phyloP scores from a whole-genome alignment of 2,329 filamentous ascomycete species.

The Lachnellula arida region DNA sequence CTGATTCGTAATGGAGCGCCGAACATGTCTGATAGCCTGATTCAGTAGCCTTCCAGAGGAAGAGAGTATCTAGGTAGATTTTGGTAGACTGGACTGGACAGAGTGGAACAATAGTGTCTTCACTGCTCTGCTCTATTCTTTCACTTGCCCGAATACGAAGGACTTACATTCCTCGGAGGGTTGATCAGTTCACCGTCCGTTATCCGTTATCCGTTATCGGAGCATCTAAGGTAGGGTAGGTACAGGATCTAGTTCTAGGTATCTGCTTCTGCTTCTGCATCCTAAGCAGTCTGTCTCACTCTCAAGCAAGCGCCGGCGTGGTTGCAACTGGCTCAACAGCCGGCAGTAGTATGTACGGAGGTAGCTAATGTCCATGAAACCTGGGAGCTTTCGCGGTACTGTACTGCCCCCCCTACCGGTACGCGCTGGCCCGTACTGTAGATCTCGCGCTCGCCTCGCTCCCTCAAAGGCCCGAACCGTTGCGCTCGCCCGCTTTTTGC shows the following conservation, averaged over 20 bases:
- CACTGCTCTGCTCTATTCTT: background rate
- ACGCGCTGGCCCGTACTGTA: background rate
- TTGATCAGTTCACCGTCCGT: background rate
- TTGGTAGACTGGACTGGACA: background rate
- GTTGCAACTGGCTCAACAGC: background rate
- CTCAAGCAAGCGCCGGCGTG: background rate
- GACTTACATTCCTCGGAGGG: background rate
- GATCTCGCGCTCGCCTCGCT: background rate
- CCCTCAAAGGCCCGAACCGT: conserved; percentile 7
- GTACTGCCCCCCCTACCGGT: background rate
- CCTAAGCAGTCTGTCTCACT: background rate
- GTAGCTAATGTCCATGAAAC: background rate
- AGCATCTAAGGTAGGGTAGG: background rate
- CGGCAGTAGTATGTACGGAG: background rate
- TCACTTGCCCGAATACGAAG: no score
- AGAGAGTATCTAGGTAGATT: background rate
- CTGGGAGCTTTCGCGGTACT: background rate
- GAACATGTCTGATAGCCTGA: background rate
- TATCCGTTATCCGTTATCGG: background rate
- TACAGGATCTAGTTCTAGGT: background rate
- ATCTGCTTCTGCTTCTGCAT: background rate
- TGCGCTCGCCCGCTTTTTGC: background rate
- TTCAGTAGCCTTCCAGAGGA: background rate
- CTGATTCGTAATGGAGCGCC: conserved; percentile 5
- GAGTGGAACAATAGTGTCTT: background rate